These are phyloP conservation scores for Leersia perrieri DNA, from an alignment of 176 grass and related monocot species.

Conservation along the genomic window DNA sequence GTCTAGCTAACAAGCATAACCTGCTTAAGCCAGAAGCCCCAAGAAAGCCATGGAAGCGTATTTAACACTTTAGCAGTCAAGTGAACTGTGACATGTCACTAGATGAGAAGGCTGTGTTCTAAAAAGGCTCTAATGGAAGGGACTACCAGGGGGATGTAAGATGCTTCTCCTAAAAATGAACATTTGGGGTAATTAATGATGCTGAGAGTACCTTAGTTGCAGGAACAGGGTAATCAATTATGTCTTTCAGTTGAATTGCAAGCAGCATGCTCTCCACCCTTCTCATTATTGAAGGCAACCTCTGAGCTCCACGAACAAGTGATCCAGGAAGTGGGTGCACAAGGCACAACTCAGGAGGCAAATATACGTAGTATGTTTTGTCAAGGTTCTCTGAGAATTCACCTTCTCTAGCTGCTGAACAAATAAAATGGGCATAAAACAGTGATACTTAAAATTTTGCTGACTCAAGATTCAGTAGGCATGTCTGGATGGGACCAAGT, in stretches of 20 bases:
- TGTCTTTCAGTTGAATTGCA: constrained; percentile 93
- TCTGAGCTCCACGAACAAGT: constrained; percentile 90
- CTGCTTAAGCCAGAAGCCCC: constrained; percentile 7
- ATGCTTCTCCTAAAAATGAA: neutral
- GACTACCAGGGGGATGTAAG: neutral
- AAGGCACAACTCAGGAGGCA: constrained; percentile 92
- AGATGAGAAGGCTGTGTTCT: neutral
- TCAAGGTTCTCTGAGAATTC: constrained; percentile 80
- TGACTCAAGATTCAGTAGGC: neutral
- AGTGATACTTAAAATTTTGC: no score
- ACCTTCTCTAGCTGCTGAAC: constrained; percentile 60
- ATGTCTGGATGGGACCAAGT: neutral
- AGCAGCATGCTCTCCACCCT: constrained; percentile 99
- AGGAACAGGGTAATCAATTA: constrained; percentile 85
- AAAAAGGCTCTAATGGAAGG: neutral
- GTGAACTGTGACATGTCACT: constrained; percentile 15
- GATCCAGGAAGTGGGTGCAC: constrained; percentile 89
- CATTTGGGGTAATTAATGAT: constrained; percentile 6
- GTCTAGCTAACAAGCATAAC: neutral
- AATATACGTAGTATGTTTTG: constrained; percentile 98
- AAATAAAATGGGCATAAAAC: neutral
- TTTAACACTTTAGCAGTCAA: constrained; percentile 5
- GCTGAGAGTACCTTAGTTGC: constrained; percentile 58
- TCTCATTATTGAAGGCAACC: constrained; percentile 95
- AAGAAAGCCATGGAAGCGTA: neutral